Percentiles rank a stretch among this genome's conserved stretches.
Conservation (phyloP, 2,329 filamentous ascomycete genomes). For the Fusarium penzigii region DNA sequence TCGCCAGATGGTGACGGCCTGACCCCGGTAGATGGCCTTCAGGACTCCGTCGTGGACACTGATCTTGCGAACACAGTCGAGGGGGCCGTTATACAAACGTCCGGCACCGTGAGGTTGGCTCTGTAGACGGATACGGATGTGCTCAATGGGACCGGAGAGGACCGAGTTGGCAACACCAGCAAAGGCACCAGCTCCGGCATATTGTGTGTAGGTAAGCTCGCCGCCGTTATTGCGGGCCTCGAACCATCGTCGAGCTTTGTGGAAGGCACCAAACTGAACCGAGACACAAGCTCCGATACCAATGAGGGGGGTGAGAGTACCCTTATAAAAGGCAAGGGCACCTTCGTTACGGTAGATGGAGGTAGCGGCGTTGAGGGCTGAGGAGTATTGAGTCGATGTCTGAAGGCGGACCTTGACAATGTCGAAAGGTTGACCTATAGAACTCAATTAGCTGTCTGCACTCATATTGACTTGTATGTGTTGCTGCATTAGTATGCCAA, state of each 20-base stretch:
- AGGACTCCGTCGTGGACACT: constrained; percentile 64
- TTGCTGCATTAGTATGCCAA: too few relatives aligned
- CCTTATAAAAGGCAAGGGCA: constrained; percentile 94
- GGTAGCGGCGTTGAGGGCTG: constrained; percentile 76
- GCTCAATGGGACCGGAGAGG: constrained; percentile 90
- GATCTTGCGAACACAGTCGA: constrained; percentile 90
- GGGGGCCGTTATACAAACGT: constrained; percentile 77
- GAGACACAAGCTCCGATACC: constrained; percentile 97
- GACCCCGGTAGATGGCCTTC: constrained; percentile 80
- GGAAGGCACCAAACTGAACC: constrained; percentile 98
- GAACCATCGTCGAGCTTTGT: constrained; percentile 83
- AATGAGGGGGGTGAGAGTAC: constrained; percentile 89
- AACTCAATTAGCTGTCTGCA: background rate
- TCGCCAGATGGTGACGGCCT: constrained; percentile 80
- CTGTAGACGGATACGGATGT: constrained; percentile 93
- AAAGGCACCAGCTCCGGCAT: constrained; percentile 88
- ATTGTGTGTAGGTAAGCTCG: constrained; percentile 76
- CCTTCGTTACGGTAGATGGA: constrained; percentile 89
- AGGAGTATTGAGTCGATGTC: constrained; percentile 79
- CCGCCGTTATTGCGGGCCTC: constrained; percentile 69
- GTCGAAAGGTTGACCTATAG: constrained; percentile 72
- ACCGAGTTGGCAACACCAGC: constrained; percentile 88
- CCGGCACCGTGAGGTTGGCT: constrained; percentile 87
- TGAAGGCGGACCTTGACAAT: constrained; percentile 98
- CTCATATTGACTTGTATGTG: background rate